Conservation (phyloP, 805 yeast species). For the Yarrowia bubula region DNA sequence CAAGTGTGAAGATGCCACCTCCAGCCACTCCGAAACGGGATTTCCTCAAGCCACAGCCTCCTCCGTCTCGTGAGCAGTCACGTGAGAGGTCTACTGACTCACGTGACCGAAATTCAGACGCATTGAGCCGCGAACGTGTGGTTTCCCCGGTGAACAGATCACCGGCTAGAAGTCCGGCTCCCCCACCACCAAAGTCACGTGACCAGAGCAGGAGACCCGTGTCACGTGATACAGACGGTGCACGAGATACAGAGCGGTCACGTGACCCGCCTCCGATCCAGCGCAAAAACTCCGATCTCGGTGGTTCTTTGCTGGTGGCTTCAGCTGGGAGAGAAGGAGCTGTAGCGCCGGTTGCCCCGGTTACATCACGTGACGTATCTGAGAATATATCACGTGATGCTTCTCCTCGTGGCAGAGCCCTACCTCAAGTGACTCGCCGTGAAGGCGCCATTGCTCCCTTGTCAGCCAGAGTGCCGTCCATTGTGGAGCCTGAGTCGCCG, state of each 20-base stretch:
- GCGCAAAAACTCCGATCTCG: not conserved
- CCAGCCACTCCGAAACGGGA: conserved; percentile 2
- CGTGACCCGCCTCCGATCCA: not conserved
- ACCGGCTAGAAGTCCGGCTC: not conserved
- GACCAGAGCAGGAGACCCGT: not conserved
- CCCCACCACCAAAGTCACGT: not conserved
- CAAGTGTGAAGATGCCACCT: not conserved
- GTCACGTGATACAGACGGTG: not conserved
- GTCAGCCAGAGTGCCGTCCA: not conserved
- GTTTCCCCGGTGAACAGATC: not conserved
- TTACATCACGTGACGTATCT: not conserved
- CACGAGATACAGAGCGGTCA: not conserved
- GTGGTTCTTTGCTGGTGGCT: not conserved
- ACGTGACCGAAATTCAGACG: not conserved
- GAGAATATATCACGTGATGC: not conserved
- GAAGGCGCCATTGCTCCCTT: not conserved
- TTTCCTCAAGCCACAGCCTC: not conserved
- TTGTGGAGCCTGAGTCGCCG: not conserved
- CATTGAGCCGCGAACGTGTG: too few species aligned
- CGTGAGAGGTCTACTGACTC: not conserved
- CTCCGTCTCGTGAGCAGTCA: conserved; percentile 13
- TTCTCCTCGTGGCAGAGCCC: not conserved
- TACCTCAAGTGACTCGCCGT: not conserved
- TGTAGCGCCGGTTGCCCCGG: not conserved
- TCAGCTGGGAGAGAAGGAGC: not conserved